Evolutionary conservation across 371 early-diverging fungal species (phyloP), one percentile per base, ranked within the genome.

Genomic region (Blakeslea trispora): DNA sequence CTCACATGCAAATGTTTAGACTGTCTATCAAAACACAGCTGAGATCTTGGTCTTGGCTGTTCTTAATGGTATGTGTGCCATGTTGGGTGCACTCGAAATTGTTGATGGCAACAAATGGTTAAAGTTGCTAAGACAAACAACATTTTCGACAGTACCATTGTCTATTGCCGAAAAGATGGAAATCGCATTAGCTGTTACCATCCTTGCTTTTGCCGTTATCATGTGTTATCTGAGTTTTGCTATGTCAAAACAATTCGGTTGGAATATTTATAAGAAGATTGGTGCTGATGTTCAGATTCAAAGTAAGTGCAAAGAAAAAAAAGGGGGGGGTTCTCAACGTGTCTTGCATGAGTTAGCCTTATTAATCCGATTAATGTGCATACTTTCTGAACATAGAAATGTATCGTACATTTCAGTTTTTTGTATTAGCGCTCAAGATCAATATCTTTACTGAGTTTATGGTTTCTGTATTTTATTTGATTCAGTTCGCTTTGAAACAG

Each of bases 341-440:
- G 28, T 28, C 28, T 28, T 28, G 5, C 28, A 28, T 28, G 28
- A 28, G 5, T 28, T 28, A n/a, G 28, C 28, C 7, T 28, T 28
- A 28, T 28, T 28, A 9, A 21, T 22, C 17, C 44, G 3, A 21
- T 11, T 22, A 9, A 9, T 21, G 8, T 44, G 9, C 32, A 18
- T 17, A 17, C 24, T n/a, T 21, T 31, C 14, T 28, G 5, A 28
- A 28, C 13, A 41, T 53, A 77, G 77, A 51, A 46, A 79, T 79
- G 79, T 79, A 79, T 49, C 67, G 74, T 2, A 64, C 59, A 9
- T 75, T 75, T 35, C 79, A 79, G 54, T 75, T 79, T 53, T 79
- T 79, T 62, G 76, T 79, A 14, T 53, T 79, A 44, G 53, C 69
- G 5, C 63, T 79, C 22, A 79, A 79, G 53, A 69, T 79, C 32